Conservation (phyloP, 2,329 filamentous ascomycete genomes). For the Aureobasidium sp. region DNA sequence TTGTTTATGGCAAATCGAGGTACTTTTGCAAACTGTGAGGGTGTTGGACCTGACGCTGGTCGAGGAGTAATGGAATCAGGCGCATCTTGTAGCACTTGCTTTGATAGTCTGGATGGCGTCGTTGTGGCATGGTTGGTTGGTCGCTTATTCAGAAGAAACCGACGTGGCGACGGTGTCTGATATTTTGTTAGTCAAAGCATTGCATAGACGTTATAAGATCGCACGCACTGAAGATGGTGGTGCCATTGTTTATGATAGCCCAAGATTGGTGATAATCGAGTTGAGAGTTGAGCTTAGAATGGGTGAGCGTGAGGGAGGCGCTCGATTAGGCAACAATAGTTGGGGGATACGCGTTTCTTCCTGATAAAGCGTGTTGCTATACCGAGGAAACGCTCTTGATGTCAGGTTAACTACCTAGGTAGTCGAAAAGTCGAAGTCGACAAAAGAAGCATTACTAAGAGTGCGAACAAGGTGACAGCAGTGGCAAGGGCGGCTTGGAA, state of each 20-base stretch:
- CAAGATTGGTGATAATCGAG: too few species aligned
- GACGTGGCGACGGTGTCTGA: constrained; percentile 5
- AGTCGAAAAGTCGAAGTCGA: too few species aligned
- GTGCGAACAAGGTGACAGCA: too few species aligned
- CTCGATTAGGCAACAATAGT: too few species aligned
- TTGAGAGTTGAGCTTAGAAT: too few species aligned
- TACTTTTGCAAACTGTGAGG: background rate
- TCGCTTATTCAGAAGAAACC: background rate
- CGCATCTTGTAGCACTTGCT: background rate
- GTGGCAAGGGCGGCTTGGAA: too few species aligned
- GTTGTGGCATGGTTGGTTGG: background rate
- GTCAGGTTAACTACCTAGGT: too few species aligned
- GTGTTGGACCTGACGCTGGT: background rate
- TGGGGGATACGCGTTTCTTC: too few species aligned
- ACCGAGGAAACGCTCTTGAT: too few species aligned
- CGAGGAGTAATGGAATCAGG: background rate
- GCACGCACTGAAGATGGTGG: background rate
- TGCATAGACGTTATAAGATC: accelerated
- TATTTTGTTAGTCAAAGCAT: background rate
- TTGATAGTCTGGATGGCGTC: background rate
- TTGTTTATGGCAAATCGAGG: constrained; percentile 1
- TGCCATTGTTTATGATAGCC: background rate
- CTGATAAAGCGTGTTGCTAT: too few species aligned
- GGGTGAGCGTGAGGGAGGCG: too few species aligned
- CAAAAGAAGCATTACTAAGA: too few species aligned